Base-by-base conservation (phyloP, 192 early-diverging fungal genomes). In the Coemansia sp. region DNA sequence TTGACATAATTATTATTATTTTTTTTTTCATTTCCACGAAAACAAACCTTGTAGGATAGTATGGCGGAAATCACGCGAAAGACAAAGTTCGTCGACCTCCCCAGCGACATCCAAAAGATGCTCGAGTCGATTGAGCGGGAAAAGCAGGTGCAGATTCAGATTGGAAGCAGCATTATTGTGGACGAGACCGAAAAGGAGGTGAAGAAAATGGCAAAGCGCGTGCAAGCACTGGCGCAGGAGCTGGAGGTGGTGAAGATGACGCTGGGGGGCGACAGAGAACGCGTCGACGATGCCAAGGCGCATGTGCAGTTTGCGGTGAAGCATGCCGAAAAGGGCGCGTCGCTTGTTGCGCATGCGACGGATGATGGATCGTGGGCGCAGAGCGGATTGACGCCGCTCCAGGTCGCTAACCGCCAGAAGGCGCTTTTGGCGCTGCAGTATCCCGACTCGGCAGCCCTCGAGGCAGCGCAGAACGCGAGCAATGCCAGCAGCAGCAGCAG, bases 131-230 rank as follows among this genome's bases (percentile, higher is more conserved):
- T 80, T 7, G 77, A 80, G 66, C 64, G 48, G 56, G 66, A 75
- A 21, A 80, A 80, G 65, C 72, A 75, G 52, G 77, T 72, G 53
- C 77, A 80, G 66, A 51, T 80, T 12, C 77, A 80, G 26, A 80
- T 79, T 21, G 77, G 72, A 59, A 69, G 56, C 62, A 71, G 65
- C 62, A 79, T 79, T 12, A 56, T 71, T 8, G 72, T 49, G 1
- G 65, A 65, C n/a, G 72, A 74, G 55, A 79, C 77, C 6, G 77
- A 73, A 35, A 49, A 68, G 8, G 72, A 67, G 33, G 58, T 74
- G 2, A 18, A 45, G 15, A 14, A 43, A 9, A 51, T 71, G 21
- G 41, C 66, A 24, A 58, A 41, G 39, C 36, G 60, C 0, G 63
- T 79, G 14, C 77, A 79, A 58, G 59, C 41, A 0, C 65, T 75